Percentiles rank a stretch among this genome's conserved stretches.
phyloP scores from a whole-genome alignment of 345 rosid species.

The Dipteronia dyeriana region DNA sequence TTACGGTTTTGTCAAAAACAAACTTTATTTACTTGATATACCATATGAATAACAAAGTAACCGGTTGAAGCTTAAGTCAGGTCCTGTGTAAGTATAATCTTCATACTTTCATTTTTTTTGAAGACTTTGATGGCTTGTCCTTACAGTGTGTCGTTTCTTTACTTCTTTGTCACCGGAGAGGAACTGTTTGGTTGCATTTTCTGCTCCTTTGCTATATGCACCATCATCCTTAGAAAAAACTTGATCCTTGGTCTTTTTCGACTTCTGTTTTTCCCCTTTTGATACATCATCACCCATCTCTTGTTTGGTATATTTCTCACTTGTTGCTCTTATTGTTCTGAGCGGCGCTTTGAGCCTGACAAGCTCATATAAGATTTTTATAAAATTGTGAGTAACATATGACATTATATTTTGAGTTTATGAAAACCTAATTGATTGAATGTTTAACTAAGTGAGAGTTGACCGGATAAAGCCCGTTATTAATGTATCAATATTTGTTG shows the following conservation, averaged over 20 bases:
- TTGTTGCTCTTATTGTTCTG: conserved; percentile 20
- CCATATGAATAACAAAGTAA: too few relatives aligned
- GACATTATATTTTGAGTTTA: too few relatives aligned
- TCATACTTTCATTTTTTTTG: conserved; percentile 39
- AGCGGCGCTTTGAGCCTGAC: conserved; percentile 34
- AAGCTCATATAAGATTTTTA: too few relatives aligned
- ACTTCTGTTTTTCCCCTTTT: conserved; percentile 22
- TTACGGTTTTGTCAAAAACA: too few relatives aligned
- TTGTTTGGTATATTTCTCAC: conserved; percentile 27
- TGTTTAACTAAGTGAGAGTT: too few relatives aligned
- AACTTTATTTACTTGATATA: too few relatives aligned
- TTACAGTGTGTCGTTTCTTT: conserved; percentile 46
- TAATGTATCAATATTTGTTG: too few relatives aligned
- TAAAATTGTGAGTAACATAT: too few relatives aligned
- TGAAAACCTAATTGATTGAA: too few relatives aligned
- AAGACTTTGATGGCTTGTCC: conserved; percentile 24
- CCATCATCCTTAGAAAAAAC: conserved; percentile 20
- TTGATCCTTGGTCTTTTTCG: conserved; percentile 27
- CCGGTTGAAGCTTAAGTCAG: conserved; percentile 6
- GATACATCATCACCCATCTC: conserved; percentile 27
- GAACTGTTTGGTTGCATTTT: conserved; percentile 41
- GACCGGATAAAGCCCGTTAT: too few relatives aligned
- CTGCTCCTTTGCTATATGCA: conserved; percentile 31
- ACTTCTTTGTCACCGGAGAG: conserved; percentile 41
- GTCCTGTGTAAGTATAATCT: conserved; percentile 16